Conservation (phyloP, 176 grass and related monocot genomes). For the Eleusine indica region DNA sequence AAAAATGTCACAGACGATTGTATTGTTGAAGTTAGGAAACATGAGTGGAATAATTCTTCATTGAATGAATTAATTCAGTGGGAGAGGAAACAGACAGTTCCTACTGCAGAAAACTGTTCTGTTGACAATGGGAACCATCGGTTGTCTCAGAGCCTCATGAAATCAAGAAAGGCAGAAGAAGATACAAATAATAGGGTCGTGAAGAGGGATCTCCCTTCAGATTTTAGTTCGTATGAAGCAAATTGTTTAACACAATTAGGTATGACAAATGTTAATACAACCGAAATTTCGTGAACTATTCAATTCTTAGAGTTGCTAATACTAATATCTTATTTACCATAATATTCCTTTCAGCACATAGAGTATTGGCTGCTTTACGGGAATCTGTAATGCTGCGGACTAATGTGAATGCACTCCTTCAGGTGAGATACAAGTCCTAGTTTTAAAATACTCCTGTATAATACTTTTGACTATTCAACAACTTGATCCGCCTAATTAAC, state of each 20-base stretch:
- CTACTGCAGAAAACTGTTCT: conserved; percentile 34
- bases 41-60: conserved; percentile 59
- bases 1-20: conserved; percentile 41
- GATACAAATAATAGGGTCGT: conserved; percentile 22
- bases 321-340: conserved; percentile 32
- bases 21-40: conserved; percentile 50
- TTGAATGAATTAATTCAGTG: conserved; percentile 70
- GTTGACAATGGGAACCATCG: conserved; percentile 22
- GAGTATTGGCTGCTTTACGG: conserved; percentile 65
- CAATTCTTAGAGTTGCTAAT: conserved; percentile 18
- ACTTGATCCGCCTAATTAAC: neutral
- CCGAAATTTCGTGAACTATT: conserved; percentile 20
- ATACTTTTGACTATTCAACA: neutral
- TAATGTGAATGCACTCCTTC: conserved; percentile 54
- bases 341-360: conserved; percentile 46
- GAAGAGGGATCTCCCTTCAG: conserved; percentile 8
- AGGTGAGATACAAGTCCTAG: conserved; percentile 44
- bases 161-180: conserved; percentile 26
- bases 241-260: conserved; percentile 37
- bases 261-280: conserved; percentile 16
- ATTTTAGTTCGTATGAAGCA: conserved; percentile 28
- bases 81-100: conserved; percentile 63
- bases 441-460: neutral
- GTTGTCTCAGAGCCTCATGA: conserved; percentile 22
- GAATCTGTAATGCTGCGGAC: conserved; percentile 82